phyloP scores from a whole-genome alignment of 2,329 filamentous ascomycete genomes.

The Zasmidium citrigriseum region DNA sequence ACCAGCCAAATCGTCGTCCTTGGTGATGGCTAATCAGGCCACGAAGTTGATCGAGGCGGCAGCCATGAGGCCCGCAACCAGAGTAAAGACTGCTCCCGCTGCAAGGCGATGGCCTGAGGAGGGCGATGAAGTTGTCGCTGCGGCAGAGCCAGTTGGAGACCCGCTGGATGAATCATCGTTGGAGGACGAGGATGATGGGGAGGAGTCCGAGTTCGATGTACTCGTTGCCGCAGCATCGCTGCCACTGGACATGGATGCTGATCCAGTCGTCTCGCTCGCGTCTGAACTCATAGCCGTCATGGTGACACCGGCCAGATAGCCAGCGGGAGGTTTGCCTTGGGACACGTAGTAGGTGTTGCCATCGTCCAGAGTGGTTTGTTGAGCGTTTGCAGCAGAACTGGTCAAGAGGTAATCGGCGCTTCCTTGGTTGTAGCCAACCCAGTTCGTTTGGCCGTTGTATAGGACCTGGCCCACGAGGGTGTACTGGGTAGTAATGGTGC shows the following conservation, averaged over 20 bases:
- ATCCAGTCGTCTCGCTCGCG: background rate
- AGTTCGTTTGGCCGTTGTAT: constrained; percentile 17
- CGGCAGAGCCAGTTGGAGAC: background rate
- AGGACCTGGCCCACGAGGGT: constrained; percentile 15
- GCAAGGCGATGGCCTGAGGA: background rate
- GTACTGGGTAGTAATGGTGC: constrained; percentile 9
- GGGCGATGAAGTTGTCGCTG: background rate
- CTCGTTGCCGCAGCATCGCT: background rate
- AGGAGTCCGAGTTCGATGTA: background rate
- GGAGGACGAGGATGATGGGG: background rate
- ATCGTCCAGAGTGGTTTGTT: constrained; percentile 10
- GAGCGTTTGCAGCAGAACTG: background rate
- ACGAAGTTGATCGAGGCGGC: background rate
- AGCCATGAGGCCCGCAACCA: background rate
- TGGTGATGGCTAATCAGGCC: background rate
- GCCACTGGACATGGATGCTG: background rate
- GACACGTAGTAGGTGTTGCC: constrained; percentile 14
- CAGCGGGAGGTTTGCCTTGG: constrained; percentile 5
- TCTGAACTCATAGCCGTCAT: background rate
- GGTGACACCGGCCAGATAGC: constrained; percentile 1
- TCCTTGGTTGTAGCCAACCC: constrained; percentile 14
- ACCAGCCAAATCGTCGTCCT: background rate
- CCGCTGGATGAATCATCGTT: background rate
- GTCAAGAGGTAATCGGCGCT: constrained; percentile 14
- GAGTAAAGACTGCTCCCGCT: background rate